A percentile compares a stretch with the other conserved stretches of the same genome.
phyloP scores from a whole-genome alignment of 208 protist species.

The Trypanosoma rangeli region DNA sequence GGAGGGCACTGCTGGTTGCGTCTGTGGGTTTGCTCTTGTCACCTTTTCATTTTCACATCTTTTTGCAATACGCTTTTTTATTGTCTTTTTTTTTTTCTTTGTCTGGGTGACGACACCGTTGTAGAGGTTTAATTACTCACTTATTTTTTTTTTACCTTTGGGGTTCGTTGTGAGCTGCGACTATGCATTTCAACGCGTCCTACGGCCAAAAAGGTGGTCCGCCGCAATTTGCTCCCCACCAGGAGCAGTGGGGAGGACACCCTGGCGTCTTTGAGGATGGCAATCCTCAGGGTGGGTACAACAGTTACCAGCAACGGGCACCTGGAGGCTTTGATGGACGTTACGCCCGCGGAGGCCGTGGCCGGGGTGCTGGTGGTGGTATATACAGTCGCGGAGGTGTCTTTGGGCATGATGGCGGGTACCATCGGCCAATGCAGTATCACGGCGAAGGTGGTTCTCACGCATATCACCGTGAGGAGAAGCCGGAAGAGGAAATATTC shows the following conservation, averaged over 20 bases:
- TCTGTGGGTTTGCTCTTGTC: not conserved
- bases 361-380: constrained; percentile 25
- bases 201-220: constrained; percentile 16
- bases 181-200: constrained; percentile 14
- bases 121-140: not conserved
- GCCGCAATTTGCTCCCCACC: constrained; percentile 22
- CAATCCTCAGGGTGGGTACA: constrained; percentile 23
- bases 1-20: not conserved
- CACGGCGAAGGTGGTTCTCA: constrained; percentile 22
- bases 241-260: constrained; percentile 9
- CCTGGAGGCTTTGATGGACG: constrained; percentile 33
- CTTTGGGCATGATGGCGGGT: constrained; percentile 11
- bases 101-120: not conserved
- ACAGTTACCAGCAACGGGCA: constrained; percentile 30
- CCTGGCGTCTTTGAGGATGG: constrained; percentile 10
- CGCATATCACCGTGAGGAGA: constrained; percentile 83
- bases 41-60: not conserved
- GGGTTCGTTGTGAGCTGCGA: constrained; percentile 1
- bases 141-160: constrained; percentile 5
- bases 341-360: constrained; percentile 26
- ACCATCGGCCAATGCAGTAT: constrained; percentile 23
- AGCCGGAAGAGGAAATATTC: constrained; percentile 90
- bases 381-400: constrained; percentile 2
- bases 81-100: constrained; percentile 20
- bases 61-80: constrained; percentile 3